Base-by-base conservation (phyloP, 345 rosid species). In the Populus nigra region DNA sequence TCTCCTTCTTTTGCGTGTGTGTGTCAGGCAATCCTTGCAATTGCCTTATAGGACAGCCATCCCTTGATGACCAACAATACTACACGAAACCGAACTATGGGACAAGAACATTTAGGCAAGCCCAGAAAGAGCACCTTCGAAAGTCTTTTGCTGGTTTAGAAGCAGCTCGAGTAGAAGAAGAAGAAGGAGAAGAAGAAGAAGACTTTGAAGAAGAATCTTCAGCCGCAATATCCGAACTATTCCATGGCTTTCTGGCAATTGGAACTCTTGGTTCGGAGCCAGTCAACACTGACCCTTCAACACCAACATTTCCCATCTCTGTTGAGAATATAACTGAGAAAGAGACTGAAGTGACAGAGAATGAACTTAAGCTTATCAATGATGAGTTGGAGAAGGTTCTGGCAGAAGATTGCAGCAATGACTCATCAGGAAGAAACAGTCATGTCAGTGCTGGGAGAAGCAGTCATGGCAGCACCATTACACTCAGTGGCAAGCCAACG, bases 201-300 rank as follows among this genome's bases (percentile, higher is more conserved):
- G 89, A 86, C 31, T 74, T 86, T 12, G 84, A 81, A 45, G 92
- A 87, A 63, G 88, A 88, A 68, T 74, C 87, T 23, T 73, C 88
- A 47, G 79, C 86, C 69, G 88, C 84, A 65, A 83, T 84, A 49
- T 83, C 93, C 62, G 92, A 90, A 77, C 81, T 89, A 71, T 92
- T 92, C 84, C 90, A 91, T 53, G 97, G 97, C 31, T 92, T 92
- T 78, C 93, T 91, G 65, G 92, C 97, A 18, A 92, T 91, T 22
- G 95, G 97, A 0, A 91, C 95, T 65, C 84, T 92, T 59, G 97
- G 95, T 69, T 87, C 88, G 12, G 93, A 92, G 62, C 79, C 87
- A 45, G 75, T 76, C 65, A 77, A 66, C 68, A 74, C 86, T 0
- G 82, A 80, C 22, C 95, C 92, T 15, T 83, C 95, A 49, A 91